Evolutionary conservation across 768 basidiomycete species (phyloP).

Genomic region (Lentinula aciculospora): DNA sequence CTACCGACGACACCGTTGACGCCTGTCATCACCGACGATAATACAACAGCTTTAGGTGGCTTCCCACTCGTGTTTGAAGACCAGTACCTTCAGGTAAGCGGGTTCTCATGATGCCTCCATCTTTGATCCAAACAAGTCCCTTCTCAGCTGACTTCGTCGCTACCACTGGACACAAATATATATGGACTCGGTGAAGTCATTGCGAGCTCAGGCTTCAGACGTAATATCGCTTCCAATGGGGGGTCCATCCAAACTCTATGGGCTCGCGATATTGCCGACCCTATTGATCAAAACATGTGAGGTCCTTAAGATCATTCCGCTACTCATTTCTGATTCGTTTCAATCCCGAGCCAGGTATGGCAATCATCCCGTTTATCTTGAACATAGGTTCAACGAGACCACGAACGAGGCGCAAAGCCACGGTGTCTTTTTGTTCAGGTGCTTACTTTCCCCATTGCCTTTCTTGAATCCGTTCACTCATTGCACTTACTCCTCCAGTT

Average conservation of each 20-base stretch:
- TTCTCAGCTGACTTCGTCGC: constrained; percentile 51
- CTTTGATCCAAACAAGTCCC: background rate
- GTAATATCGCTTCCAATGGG: constrained; percentile 48
- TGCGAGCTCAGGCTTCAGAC: constrained; percentile 62
- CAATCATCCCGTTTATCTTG: constrained; percentile 66
- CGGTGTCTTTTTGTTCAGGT: constrained; percentile 74
- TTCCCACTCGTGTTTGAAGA: constrained; percentile 77
- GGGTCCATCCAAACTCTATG: constrained; percentile 67
- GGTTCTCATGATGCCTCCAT: background rate
- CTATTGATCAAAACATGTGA: constrained; percentile 62
- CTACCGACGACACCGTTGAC: constrained; percentile 56
- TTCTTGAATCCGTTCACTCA: background rate
- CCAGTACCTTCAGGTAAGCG: constrained; percentile 63
- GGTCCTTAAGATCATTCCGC: constrained; percentile 15
- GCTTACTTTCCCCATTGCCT: constrained; percentile 4
- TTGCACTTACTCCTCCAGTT: constrained; percentile 25
- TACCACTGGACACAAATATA: constrained; percentile 64
- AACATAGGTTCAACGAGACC: constrained; percentile 57
- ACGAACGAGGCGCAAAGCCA: constrained; percentile 55
- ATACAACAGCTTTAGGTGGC: constrained; percentile 51
- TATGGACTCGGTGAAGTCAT: constrained; percentile 77
- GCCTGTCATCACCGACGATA: constrained; percentile 46
- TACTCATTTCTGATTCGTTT: background rate
- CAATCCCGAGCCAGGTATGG: constrained; percentile 57
- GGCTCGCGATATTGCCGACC: constrained; percentile 58